Conservation (phyloP, 805 yeast species). For the Candida silvicultrix region DNA sequence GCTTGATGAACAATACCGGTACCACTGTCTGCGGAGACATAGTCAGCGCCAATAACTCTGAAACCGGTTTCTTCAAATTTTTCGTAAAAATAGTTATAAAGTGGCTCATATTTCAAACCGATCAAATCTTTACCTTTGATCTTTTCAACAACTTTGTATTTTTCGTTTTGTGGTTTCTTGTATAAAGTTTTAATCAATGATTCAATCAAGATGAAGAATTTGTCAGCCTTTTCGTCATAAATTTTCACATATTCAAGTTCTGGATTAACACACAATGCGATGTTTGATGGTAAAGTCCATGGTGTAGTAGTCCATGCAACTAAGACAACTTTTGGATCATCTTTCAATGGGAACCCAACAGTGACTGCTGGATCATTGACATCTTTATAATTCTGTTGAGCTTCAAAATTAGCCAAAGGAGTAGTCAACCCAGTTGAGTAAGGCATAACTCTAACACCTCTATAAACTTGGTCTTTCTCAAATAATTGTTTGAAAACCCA, state of each 20-base stretch:
- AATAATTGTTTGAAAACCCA: conserved; percentile 93
- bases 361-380: conserved; percentile 97
- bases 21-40: conserved; percentile 93
- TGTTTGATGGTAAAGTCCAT: conserved; percentile 96
- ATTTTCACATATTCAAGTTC: conserved; percentile 88
- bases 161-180: conserved; percentile 91
- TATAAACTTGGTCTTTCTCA: conserved; percentile 82
- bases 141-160: conserved; percentile 75
- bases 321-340: conserved; percentile 74
- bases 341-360: conserved; percentile 74
- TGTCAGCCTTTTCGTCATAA: conserved; percentile 79
- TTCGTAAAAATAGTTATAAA: conserved; percentile 76
- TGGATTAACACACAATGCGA: conserved; percentile 89
- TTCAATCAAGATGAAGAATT: conserved; percentile 80
- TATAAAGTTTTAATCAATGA: conserved; percentile 74
- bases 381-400: conserved; percentile 96
- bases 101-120: conserved; percentile 77
- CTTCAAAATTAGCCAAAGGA: conserved; percentile 95
- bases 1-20: conserved; percentile 98
- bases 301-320: conserved; percentile 99
- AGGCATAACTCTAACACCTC: conserved; percentile 98
- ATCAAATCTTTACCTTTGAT: conserved; percentile 74
- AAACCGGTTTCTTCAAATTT: conserved; percentile 72
- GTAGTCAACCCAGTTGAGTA: conserved; percentile 97
- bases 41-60: conserved; percentile 74